Conservation (phyloP, 1,284 basidiomycete species). For the Entoloma clypeatum region DNA sequence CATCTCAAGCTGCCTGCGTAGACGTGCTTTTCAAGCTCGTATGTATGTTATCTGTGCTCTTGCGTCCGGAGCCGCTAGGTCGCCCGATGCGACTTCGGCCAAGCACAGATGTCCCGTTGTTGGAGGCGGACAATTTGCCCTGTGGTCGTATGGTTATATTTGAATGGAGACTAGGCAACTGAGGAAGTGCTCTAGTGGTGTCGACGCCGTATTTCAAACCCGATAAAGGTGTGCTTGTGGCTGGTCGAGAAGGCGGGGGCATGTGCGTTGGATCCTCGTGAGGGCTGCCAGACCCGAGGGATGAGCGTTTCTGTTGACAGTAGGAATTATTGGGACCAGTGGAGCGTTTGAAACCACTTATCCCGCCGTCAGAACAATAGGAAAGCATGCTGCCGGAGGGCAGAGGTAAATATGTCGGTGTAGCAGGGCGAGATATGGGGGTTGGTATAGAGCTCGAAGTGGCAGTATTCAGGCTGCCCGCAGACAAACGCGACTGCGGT, state of each 20-base stretch:
- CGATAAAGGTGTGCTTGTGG: conserved; percentile 28
- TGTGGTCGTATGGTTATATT: conserved; percentile 51
- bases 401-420: conserved; percentile 70
- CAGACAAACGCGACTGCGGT: conserved; percentile 68
- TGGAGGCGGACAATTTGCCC: conserved; percentile 39
- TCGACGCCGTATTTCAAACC: conserved; percentile 23
- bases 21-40: conserved; percentile 23
- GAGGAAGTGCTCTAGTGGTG: conserved; percentile 38
- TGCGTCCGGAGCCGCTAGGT: conserved; percentile 46
- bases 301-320: conserved; percentile 52
- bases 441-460: conserved; percentile 61
- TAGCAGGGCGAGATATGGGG: conserved; percentile 66
- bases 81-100: conserved; percentile 64
- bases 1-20: conserved; percentile 7
- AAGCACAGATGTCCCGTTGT: conserved; percentile 30
- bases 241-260: conserved; percentile 31
- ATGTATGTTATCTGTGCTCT: conserved; percentile 36
- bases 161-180: conserved; percentile 36
- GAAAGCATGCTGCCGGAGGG: conserved; percentile 50
- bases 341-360: conserved; percentile 53
- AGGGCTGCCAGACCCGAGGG: conserved; percentile 44
- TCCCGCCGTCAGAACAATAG: conserved; percentile 32
- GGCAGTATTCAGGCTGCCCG: conserved; percentile 43
- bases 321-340: conserved; percentile 45
- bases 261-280: conserved; percentile 38